Evolutionary conservation across 2,329 filamentous ascomycete genomes (phyloP).

Genomic region (Lasiodiplodia citricola): DNA sequence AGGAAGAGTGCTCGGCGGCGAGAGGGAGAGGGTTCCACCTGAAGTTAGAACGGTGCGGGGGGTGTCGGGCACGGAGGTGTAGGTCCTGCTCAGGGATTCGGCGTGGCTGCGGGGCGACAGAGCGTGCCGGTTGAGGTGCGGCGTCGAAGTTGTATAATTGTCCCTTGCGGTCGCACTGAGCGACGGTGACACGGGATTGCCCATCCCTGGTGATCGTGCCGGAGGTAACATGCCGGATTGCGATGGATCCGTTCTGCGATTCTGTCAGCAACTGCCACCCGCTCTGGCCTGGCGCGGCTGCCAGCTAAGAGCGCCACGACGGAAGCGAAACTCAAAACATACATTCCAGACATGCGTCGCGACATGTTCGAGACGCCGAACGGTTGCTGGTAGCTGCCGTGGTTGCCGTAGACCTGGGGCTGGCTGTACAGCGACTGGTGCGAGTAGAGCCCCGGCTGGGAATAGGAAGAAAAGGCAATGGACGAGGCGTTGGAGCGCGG

Average conservation of each 20-base stretch:
- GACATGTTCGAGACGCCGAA: conserved; percentile 36
- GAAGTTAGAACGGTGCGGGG: conserved; percentile 43
- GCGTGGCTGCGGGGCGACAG: conserved; percentile 44
- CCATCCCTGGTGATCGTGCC: conserved; percentile 48
- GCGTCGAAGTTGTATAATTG: conserved; percentile 50
- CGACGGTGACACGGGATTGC: conserved; percentile 48
- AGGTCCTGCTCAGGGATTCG: conserved; percentile 28
- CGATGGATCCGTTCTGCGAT: conserved; percentile 51
- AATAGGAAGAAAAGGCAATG: conserved; percentile 49
- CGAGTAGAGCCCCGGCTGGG: conserved; percentile 42
- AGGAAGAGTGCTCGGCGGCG: conserved; percentile 28
- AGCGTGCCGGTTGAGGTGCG: conserved; percentile 42
- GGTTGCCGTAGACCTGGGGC: conserved; percentile 38
- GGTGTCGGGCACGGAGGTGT: conserved; percentile 31
- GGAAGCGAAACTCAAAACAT: conserved; percentile 38
- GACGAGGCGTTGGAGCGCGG: conserved; percentile 58
- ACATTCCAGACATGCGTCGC: conserved; percentile 51
- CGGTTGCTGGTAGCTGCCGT: conserved; percentile 42
- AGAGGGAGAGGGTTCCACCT: conserved; percentile 36
- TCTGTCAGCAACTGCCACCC: conserved; percentile 49
- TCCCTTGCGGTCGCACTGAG: conserved; percentile 49
- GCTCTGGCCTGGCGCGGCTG: conserved; percentile 28
- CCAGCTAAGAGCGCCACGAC: conserved; percentile 17
- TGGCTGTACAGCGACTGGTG: conserved; percentile 42
- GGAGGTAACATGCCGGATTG: conserved; percentile 55